A percentile compares a stretch with the other conserved stretches of the same genome.
Conservation (phyloP, 139 green algal species). For the Monoraphidium neglectum region DNA sequence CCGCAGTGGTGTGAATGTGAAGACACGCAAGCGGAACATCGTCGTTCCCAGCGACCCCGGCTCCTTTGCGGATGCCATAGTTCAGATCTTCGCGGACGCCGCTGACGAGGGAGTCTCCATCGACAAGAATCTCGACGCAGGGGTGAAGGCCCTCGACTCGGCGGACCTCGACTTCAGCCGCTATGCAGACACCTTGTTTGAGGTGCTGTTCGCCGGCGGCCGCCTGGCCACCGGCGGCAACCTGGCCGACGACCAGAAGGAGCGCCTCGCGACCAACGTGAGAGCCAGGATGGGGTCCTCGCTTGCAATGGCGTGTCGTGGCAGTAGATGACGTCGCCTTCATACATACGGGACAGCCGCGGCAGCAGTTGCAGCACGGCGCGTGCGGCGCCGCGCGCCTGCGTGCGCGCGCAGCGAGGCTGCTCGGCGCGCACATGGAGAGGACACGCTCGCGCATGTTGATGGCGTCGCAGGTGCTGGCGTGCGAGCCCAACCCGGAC, state of each 20-base stretch:
- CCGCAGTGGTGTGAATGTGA: slow-evolving; percentile 87
- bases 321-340: too few species aligned
- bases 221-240: slow-evolving; percentile 73
- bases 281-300: slow-evolving; percentile 7
- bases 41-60: slow-evolving; percentile 90
- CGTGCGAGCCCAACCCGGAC: slow-evolving; percentile 46
- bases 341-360: too few species aligned
- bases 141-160: slow-evolving; percentile 79
- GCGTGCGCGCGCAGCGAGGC: too few species aligned
- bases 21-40: slow-evolving; percentile 97
- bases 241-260: slow-evolving; percentile 67
- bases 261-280: slow-evolving; percentile 67
- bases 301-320: too few species aligned
- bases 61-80: slow-evolving; percentile 91
- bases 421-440: too few species aligned
- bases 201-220: slow-evolving; percentile 91
- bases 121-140: slow-evolving; percentile 76
- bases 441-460: too few species aligned
- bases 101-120: slow-evolving; percentile 56
- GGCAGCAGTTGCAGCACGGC: too few species aligned
- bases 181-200: slow-evolving; percentile 97
- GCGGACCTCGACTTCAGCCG: slow-evolving; percentile 90
- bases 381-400: too few species aligned
- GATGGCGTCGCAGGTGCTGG: slow-evolving; percentile 84
- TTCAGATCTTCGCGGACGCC: slow-evolving; percentile 76